Conservation (phyloP, 331 rosid genomes). For the Quercus lobata region DNA sequence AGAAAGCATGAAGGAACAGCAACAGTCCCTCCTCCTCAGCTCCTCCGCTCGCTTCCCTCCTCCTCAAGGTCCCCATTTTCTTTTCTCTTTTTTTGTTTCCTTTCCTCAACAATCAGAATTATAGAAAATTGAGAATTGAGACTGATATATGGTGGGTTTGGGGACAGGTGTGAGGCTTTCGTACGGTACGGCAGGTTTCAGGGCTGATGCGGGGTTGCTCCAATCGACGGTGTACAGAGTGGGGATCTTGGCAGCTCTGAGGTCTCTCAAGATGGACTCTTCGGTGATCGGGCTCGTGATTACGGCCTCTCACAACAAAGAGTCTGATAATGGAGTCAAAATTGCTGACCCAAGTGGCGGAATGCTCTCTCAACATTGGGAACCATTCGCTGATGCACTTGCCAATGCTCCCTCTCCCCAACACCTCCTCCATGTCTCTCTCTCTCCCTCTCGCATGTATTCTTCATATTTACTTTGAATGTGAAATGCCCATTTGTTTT, state of each 20-base stretch:
- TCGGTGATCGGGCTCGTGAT: slow-evolving; percentile 79
- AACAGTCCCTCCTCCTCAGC: slow-evolving; percentile 47
- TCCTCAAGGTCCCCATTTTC: slow-evolving; percentile 43
- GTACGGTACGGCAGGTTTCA: slow-evolving; percentile 86
- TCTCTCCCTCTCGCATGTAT: not conserved
- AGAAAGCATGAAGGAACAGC: slow-evolving; percentile 57
- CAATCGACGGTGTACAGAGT: slow-evolving; percentile 59
- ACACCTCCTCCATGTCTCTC: slow-evolving; percentile 47
- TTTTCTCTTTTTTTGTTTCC: not conserved
- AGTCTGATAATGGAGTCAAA: slow-evolving; percentile 87
- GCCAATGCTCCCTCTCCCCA: slow-evolving; percentile 65
- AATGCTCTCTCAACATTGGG: slow-evolving; percentile 96
- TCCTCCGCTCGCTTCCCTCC: slow-evolving; percentile 51
- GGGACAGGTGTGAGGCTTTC: slow-evolving; percentile 55
- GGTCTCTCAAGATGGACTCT: slow-evolving; percentile 54
- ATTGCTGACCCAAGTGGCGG: slow-evolving; percentile 79
- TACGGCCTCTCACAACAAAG: slow-evolving; percentile 85
- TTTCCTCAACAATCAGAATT: not conserved
- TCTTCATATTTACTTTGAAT: not conserved
- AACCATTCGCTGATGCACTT: slow-evolving; percentile 78
- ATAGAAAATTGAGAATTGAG: too few relatives aligned
- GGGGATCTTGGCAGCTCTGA: slow-evolving; percentile 76
- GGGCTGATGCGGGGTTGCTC: slow-evolving; percentile 76
- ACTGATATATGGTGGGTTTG: not conserved
- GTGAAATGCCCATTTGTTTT: not conserved